Conservation (phyloP, 805 yeast genomes). For the Lipomyces spencermartinsiae region DNA sequence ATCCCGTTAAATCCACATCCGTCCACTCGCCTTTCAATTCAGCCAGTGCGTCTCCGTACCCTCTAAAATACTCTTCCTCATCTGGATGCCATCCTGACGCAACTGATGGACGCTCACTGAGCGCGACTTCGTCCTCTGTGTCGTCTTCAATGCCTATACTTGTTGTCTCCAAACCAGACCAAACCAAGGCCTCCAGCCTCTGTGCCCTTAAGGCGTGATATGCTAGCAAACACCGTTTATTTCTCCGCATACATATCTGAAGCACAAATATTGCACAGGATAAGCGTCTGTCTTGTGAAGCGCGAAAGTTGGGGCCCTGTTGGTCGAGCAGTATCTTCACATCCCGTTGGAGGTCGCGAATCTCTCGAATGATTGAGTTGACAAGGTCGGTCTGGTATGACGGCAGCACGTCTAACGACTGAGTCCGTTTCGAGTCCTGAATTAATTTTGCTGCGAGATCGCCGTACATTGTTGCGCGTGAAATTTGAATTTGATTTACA, state of each 20-base stretch:
- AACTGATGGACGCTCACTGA: constrained; percentile 39
- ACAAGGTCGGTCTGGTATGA: constrained; percentile 75
- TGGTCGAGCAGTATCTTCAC: constrained; percentile 55
- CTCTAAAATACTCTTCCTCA: constrained; percentile 78
- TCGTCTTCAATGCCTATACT: constrained; percentile 47
- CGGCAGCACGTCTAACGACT: constrained; percentile 68
- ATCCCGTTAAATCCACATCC: constrained; percentile 86
- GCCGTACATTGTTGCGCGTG: constrained; percentile 70
- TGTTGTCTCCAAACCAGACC: constrained; percentile 39
- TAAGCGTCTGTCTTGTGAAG: constrained; percentile 44
- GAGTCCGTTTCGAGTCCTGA: constrained; percentile 81
- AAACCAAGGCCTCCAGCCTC: constrained; percentile 54
- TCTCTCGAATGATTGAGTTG: constrained; percentile 73
- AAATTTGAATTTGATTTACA: background rate
- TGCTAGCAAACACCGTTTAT: constrained; percentile 87
- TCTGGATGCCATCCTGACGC: constrained; percentile 60
- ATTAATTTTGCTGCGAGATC: constrained; percentile 84
- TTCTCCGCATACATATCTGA: constrained; percentile 78
- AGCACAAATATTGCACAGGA: constrained; percentile 61
- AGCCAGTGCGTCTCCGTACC: constrained; percentile 72
- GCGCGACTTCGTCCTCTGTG: constrained; percentile 42
- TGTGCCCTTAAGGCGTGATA: constrained; percentile 77
- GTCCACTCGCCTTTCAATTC: constrained; percentile 79
- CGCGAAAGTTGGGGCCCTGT: constrained; percentile 34
- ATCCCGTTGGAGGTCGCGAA: constrained; percentile 53